phyloP scores from a whole-genome alignment of 768 basidiomycete genomes.

The Panaeolus cyanescens region DNA sequence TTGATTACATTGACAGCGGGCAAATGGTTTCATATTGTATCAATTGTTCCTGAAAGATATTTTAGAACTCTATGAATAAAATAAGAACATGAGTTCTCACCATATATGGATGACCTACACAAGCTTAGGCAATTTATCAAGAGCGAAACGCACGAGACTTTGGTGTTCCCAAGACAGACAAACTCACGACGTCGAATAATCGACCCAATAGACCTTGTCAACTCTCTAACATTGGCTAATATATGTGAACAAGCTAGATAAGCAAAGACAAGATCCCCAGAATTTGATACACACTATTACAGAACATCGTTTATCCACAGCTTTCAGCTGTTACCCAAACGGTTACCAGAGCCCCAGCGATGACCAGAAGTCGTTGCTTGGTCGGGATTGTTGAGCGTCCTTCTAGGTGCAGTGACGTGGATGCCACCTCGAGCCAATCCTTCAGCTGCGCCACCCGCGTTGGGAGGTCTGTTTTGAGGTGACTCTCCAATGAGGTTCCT shows the following conservation, averaged over 20 bases:
- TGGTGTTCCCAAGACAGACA: too few relatives aligned
- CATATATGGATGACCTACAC: too few relatives aligned
- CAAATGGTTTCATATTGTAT: too few relatives aligned
- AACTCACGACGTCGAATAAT: too few relatives aligned
- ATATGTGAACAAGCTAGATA: neutral
- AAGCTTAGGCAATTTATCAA: too few relatives aligned
- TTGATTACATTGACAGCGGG: too few relatives aligned
- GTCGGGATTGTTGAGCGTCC: conserved; percentile 13
- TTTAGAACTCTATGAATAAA: too few relatives aligned
- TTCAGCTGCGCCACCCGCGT: conserved; percentile 29
- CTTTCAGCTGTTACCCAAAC: conserved; percentile 12
- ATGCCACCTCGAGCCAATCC: conserved; percentile 50
- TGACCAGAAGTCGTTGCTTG: conserved; percentile 13
- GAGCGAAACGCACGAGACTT: too few relatives aligned
- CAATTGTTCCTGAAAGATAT: too few relatives aligned
- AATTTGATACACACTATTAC: neutral
- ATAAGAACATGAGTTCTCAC: too few relatives aligned
- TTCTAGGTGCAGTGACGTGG: conserved; percentile 58
- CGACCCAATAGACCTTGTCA: neutral
- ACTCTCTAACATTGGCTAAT: neutral
- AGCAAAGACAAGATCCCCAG: conserved; percentile 2
- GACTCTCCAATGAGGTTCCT: conserved; percentile 48
- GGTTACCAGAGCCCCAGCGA: conserved; percentile 21
- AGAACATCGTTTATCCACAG: too few relatives aligned
- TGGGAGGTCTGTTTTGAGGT: conserved; percentile 20